Evolutionary conservation across 2,329 filamentous ascomycete genomes (phyloP), one percentile per base, ranked within the genome.

Genomic region (Aspergillus sp.): DNA sequence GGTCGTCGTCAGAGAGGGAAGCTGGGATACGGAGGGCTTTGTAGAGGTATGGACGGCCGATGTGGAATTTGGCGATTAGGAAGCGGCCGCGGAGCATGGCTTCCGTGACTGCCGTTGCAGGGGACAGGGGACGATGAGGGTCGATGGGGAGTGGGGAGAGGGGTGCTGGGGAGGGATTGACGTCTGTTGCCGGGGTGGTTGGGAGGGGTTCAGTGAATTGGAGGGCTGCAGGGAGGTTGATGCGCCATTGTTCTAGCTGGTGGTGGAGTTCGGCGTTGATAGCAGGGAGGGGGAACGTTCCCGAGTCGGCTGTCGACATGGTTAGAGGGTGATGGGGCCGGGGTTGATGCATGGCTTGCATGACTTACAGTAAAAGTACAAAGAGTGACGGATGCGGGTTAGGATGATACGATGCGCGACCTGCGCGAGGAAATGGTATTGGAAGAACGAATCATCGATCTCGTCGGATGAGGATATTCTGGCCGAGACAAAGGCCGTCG

Each of bases 341-440:
- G 7, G 27, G 9, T 12, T 19, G 19, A 19, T 19, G 19, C 19
- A 19, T 19, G 19, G 19, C 19, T 19, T 19, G 19, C 19, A 19
- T 19, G n/a, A 48, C 60, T 44, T 51, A 57, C 69, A 72, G 54
- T 74, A 75, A 39, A 69, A 71, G 52, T 75, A 76, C 30, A 76
- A 58, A 38, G 67, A 75, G 48, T 77, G 71, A 41, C 74, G 71
- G 27, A 78, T 71, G 6, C 76, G 71, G 1, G 73, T 78, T 7
- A 79, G 65, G 42, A 79, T 75, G 45, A 78, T 78, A 37, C 76
- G 71, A 53, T 78, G 75, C 6, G 76, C 75, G 31, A 77, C 75
- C 52, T 79, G 76, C 27, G 75, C 75, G 5, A 79, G 69, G 48
- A 79, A 79, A 49, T 79, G 76, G 45, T 78, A 78, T 55, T 78